Conservation (phyloP, 345 rosid species). For the Hibiscus mutabilis region DNA sequence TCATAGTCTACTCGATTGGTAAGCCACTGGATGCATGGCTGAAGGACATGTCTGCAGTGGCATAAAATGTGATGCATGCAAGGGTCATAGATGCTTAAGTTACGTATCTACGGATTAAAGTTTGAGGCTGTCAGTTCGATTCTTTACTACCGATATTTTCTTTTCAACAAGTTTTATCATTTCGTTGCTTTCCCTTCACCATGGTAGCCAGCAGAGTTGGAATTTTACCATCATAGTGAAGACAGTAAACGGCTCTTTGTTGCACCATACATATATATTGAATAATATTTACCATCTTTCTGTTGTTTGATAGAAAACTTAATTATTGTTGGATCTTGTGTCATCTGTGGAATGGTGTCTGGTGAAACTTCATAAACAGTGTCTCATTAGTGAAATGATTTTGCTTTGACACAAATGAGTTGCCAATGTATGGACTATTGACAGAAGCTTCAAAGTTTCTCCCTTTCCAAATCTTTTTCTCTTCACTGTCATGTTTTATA, state of each 20-base stretch:
- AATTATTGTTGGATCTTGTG: conserved; percentile 9
- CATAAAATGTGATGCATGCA: conserved; percentile 25
- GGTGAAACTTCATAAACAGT: neutral
- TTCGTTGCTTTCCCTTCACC: conserved; percentile 22
- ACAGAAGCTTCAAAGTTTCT: too few species aligned
- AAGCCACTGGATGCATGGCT: conserved; percentile 90
- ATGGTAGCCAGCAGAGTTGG: conserved; percentile 18
- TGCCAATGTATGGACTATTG: too few species aligned
- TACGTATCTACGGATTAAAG: neutral
- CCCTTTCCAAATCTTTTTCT: too few species aligned
- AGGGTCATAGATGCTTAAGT: neutral
- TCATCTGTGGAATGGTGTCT: neutral
- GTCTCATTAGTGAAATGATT: neutral
- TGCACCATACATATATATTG: conserved; percentile 23
- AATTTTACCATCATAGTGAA: conserved; percentile 8
- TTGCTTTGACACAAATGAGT: neutral
- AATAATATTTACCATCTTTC: conserved; percentile 10
- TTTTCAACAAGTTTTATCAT: neutral
- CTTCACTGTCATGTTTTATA: too few species aligned
- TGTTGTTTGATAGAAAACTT: conserved; percentile 14
- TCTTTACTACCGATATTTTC: conserved; percentile 20
- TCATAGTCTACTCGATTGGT: conserved; percentile 84
- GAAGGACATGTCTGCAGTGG: conserved; percentile 93
- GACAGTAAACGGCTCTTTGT: conserved; percentile 17
- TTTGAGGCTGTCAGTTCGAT: conserved; percentile 19